phyloP scores from a whole-genome alignment of 169 alveolate species.

The Babesia ovis region DNA sequence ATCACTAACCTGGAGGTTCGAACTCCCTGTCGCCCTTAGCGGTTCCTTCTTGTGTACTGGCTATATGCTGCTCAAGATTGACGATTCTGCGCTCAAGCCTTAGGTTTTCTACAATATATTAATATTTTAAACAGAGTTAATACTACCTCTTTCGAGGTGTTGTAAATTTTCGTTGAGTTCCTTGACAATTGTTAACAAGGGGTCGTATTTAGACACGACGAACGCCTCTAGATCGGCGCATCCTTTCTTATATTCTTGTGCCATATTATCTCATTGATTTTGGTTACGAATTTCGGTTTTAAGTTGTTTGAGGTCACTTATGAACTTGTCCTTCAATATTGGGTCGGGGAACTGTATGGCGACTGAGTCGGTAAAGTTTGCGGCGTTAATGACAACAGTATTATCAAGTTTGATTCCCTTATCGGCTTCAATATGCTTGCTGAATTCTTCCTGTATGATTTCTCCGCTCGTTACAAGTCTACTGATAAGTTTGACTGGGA shows the following conservation, averaged over 20 bases:
- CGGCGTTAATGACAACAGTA: conserved; percentile 53
- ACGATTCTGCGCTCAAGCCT: conserved; percentile 70
- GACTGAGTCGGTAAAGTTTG: conserved; percentile 64
- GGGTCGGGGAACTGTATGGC: conserved; percentile 65
- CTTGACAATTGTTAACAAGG: conserved; percentile 85
- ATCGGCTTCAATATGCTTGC: conserved; percentile 37
- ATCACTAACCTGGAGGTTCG: conserved; percentile 37
- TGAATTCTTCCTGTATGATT: conserved; percentile 50
- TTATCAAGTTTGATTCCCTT: conserved; percentile 1
- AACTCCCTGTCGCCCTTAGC: conserved; percentile 19
- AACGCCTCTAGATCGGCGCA: conserved; percentile 69
- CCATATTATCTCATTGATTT: conserved; percentile 14
- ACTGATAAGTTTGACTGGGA: conserved; percentile 64
- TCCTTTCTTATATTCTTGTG: conserved; percentile 11
- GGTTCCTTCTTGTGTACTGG: not conserved
- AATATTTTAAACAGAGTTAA: conserved; percentile 2
- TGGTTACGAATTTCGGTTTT: conserved; percentile 40
- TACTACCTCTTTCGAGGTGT: conserved; percentile 83
- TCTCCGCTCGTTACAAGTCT: conserved; percentile 40
- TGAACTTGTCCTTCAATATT: conserved; percentile 31
- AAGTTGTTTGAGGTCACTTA: conserved; percentile 17
- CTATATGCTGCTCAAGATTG: conserved; percentile 64
- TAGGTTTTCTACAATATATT: conserved; percentile 53
- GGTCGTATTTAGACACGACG: conserved; percentile 87
- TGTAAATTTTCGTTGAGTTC: conserved; percentile 87